A percentile compares a stretch with the other conserved stretches of the same genome.
phyloP scores from a whole-genome alignment of 345 rosid genomes.

The Citrus hindsii region DNA sequence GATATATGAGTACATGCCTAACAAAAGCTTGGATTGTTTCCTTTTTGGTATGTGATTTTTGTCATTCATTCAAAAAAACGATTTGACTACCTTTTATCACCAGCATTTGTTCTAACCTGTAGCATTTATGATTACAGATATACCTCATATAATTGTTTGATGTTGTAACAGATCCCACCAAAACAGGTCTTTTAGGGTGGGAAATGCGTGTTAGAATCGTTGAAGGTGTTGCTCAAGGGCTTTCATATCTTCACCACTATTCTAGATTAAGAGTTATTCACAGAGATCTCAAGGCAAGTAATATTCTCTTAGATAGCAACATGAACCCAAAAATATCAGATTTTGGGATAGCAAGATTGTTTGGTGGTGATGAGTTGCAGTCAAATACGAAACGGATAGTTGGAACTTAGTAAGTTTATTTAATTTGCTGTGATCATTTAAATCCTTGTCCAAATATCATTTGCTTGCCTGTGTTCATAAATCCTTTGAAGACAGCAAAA shows the following conservation, averaged over 20 bases:
- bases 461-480: background rate
- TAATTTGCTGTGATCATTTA: background rate
- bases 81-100: no score
- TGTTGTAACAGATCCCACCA: background rate
- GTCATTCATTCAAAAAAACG: background rate
- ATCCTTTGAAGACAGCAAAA: no score
- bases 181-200: background rate
- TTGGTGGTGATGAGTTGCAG: background rate
- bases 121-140: background rate
- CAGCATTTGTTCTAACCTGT: no score
- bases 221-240: background rate
- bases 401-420: slow-evolving; percentile 5
- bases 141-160: no score
- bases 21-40: background rate
- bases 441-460: background rate
- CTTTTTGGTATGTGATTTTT: background rate
- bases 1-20: background rate
- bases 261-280: slow-evolving; percentile 10
- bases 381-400: background rate
- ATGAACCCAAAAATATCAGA: slow-evolving; percentile 15
- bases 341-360: slow-evolving; percentile 11
- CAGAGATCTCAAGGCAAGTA: slow-evolving; percentile 11
- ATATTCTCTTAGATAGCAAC: slow-evolving; percentile 5
- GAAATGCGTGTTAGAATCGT: background rate
- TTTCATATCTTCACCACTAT: slow-evolving; percentile 12